Evolutionary conservation across 2,329 filamentous ascomycete species (phyloP), one percentile per base, ranked within the genome.

Genomic region (Diaporthe sp.): DNA sequence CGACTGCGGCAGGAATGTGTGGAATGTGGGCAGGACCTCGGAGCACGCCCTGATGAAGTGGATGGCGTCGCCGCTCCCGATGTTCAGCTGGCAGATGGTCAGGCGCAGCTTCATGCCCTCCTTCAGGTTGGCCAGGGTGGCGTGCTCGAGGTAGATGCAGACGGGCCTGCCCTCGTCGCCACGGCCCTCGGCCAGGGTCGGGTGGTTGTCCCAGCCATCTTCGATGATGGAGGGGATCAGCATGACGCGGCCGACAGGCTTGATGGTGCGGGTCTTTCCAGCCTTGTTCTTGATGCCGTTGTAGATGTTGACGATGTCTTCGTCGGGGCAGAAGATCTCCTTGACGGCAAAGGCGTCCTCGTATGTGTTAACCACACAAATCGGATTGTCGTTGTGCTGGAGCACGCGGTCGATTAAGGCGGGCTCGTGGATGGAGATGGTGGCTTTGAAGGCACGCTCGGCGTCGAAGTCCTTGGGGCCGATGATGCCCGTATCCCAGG

Each of bases 141-240:
- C 47, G 35, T 91, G 88, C 75, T 98, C 95, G 4, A 98, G 80
- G 79, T 93, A 90, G 77, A 97, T 92, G 17, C 82, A 82, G 51
- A 85, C 79, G 17, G 72, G 58, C 27, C 32, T 44, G 7, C 77
- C 75, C 3, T 75, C 75, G 10, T 71, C 70, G 35, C 15, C n/a
- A 39, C 84, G 80, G n/a, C 80, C 73, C n/a, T 81, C 79, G 4
- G 81, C 80, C 13, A 79, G 76, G 15, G 78, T 79, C 6, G 80
- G 80, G 63, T 85, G 83, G 59, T 84, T 83, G 70, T 86, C 86
- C 82, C 84, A 88, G 19, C 85, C 86, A 56, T 89, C 85, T 42
- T 86, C 85, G 42, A 91, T 85, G 56, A 81, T 76, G n/a, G 84
- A 83, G 0, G 83, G 83, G 70, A 84, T 85, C 63, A 88, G 83